Evolutionary conservation across 805 yeast genomes (phyloP).

Genomic region (Saturnispora besseyi): DNA sequence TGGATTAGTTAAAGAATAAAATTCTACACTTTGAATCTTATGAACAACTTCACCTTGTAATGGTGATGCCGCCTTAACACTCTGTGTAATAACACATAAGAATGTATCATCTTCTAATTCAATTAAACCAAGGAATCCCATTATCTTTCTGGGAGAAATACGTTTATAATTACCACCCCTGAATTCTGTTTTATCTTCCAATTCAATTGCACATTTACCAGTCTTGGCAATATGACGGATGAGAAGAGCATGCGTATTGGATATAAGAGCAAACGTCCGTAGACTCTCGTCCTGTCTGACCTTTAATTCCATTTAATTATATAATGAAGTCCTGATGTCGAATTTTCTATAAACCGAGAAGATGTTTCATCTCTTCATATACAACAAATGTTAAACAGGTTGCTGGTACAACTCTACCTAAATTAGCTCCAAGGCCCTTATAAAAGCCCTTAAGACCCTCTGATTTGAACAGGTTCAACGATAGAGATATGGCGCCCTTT

Average conservation of each 20-base stretch:
- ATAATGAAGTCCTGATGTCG: neutral
- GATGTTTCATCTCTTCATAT: slow-evolving; percentile 53
- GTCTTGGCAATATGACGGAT: slow-evolving; percentile 33
- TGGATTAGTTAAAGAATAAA: slow-evolving; percentile 59
- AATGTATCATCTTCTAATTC: slow-evolving; percentile 59
- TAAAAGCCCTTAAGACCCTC: slow-evolving; percentile 69
- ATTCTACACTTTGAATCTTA: slow-evolving; percentile 78
- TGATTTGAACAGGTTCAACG: slow-evolving; percentile 29
- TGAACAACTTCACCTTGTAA: slow-evolving; percentile 70
- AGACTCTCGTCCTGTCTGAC: slow-evolving; percentile 25
- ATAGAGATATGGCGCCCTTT: slow-evolving; percentile 29
- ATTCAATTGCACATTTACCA: slow-evolving; percentile 41
- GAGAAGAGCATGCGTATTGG: slow-evolving; percentile 36
- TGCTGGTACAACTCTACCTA: slow-evolving; percentile 81
- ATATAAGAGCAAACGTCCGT: slow-evolving; percentile 35
- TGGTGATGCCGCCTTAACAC: slow-evolving; percentile 73
- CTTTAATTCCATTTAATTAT: slow-evolving; percentile 11
- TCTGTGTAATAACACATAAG: slow-evolving; percentile 71
- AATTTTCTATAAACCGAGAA: slow-evolving; percentile 10
- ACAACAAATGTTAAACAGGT: slow-evolving; percentile 84
- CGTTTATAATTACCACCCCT: slow-evolving; percentile 31
- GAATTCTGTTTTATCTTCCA: slow-evolving; percentile 33
- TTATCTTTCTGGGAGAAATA: slow-evolving; percentile 36
- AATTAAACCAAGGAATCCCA: slow-evolving; percentile 77
- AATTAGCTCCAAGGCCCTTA: slow-evolving; percentile 71